These are phyloP conservation scores for Holtermannia corniformis DNA, from an alignment of 768 basidiomycete species.

Conservation along the genomic window DNA sequence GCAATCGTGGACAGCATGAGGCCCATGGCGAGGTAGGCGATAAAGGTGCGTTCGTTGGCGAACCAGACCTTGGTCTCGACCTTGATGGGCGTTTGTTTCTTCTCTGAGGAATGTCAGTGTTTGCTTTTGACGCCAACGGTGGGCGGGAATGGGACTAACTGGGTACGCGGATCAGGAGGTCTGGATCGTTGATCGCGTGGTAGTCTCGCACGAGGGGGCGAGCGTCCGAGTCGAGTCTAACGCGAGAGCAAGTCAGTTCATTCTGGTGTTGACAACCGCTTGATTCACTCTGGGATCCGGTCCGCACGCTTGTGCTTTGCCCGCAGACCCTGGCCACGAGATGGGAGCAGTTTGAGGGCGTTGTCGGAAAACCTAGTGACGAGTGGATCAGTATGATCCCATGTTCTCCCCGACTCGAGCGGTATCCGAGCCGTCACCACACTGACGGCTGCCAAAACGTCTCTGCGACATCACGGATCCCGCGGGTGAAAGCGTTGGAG, in stretches of 20 bases:
- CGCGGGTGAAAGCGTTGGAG: neutral
- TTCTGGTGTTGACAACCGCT: neutral
- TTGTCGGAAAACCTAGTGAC: slow-evolving; percentile 25
- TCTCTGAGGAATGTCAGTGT: slow-evolving; percentile 19
- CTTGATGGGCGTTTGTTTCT: slow-evolving; percentile 48
- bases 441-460: slow-evolving; percentile 9
- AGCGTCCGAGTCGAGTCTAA: slow-evolving; percentile 2
- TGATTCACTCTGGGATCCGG: slow-evolving; percentile 34
- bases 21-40: slow-evolving; percentile 80
- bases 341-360: slow-evolving; percentile 27
- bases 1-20: slow-evolving; percentile 76
- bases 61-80: slow-evolving; percentile 98
- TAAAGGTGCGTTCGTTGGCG: slow-evolving; percentile 81
- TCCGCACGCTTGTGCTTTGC: slow-evolving; percentile 39
- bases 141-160: slow-evolving; percentile 10
- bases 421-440: neutral
- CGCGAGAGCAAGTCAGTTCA: slow-evolving; percentile 1
- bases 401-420: neutral
- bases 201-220: slow-evolving; percentile 26
- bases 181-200: slow-evolving; percentile 32
- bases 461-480: slow-evolving; percentile 3
- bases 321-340: slow-evolving; percentile 14
- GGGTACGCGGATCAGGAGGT: slow-evolving; percentile 24
- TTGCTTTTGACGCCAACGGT: neutral
- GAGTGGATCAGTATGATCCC: neutral